Percentiles rank a stretch among this genome's conserved stretches.
Evolutionary conservation across 176 grass and related monocot genomes (phyloP).

Genomic region (Oryza glaberrima): DNA sequence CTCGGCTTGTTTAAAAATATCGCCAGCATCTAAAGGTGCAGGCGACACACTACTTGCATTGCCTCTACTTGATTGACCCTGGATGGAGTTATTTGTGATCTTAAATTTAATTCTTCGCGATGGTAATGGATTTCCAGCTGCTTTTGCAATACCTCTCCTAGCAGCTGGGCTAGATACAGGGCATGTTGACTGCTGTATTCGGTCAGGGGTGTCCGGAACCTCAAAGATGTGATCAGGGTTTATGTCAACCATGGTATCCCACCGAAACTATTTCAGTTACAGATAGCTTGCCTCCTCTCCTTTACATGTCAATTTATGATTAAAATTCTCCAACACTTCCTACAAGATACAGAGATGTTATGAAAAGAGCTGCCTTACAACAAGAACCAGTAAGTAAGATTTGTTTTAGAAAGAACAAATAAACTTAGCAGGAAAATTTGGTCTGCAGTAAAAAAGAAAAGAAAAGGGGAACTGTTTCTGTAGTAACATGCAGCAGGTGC

Average conservation of each 20-base stretch:
- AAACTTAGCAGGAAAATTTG: background rate
- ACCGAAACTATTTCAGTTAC: slow-evolving; percentile 9
- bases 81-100: slow-evolving; percentile 24
- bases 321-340: slow-evolving; percentile 20
- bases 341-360: slow-evolving; percentile 25
- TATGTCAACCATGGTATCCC: slow-evolving; percentile 45
- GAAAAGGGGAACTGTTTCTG: slow-evolving; percentile 6
- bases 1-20: slow-evolving; percentile 50
- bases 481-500: background rate
- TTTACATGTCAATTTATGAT: slow-evolving; percentile 7
- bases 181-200: slow-evolving; percentile 43
- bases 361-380: slow-evolving; percentile 11
- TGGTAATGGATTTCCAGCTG: slow-evolving; percentile 21
- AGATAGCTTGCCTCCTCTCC: slow-evolving; percentile 9
- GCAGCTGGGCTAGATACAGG: slow-evolving; percentile 35
- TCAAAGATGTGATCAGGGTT: slow-evolving; percentile 61
- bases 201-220: slow-evolving; percentile 77
- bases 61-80: slow-evolving; percentile 33
- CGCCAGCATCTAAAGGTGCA: slow-evolving; percentile 15
- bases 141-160: slow-evolving; percentile 33
- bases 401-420: background rate
- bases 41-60: slow-evolving; percentile 4
- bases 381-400: background rate
- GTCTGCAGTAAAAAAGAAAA: background rate
- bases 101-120: slow-evolving; percentile 32